Conservation (phyloP, 2,329 filamentous ascomycete species). For the Fusarium sp. region DNA sequence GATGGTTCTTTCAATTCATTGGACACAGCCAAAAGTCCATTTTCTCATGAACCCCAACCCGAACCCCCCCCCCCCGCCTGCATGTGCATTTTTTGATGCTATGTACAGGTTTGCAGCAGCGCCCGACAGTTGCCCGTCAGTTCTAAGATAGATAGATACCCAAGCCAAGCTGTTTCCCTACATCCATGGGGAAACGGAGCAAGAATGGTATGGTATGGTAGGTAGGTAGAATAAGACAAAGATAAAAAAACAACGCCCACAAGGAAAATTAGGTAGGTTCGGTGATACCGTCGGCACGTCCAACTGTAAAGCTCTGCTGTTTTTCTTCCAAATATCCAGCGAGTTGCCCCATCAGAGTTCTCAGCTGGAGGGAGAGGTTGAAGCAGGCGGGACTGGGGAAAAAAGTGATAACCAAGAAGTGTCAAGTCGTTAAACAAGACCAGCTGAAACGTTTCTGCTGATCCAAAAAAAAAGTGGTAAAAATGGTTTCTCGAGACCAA, state of each 20-base stretch:
- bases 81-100: conserved; percentile 21
- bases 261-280: conserved; percentile 37
- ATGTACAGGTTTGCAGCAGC: conserved; percentile 37
- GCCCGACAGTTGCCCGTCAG: conserved; percentile 30
- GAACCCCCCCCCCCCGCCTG: conserved; percentile 20
- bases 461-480: conserved; percentile 11
- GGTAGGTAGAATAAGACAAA: conserved; percentile 2
- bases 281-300: conserved; percentile 38
- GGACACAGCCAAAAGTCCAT: neutral
- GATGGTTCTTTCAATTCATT: conserved; percentile 29
- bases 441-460: neutral
- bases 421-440: conserved; percentile 32
- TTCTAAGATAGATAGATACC: conserved; percentile 37
- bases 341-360: neutral
- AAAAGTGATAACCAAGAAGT: conserved; percentile 22
- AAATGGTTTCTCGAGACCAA: conserved; percentile 15
- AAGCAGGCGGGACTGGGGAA: conserved; percentile 24
- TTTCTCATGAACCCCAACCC: conserved; percentile 3
- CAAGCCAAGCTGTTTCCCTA: conserved; percentile 8
- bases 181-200: conserved; percentile 9
- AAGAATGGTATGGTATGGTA: conserved; percentile 5
- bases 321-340: conserved; percentile 3
- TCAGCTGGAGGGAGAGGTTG: neutral
- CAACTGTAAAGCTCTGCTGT: conserved; percentile 28
- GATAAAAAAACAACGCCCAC: conserved; percentile 27